Base-by-base conservation (phyloP, 768 basidiomycete species). In the Amanita brunnescens region DNA sequence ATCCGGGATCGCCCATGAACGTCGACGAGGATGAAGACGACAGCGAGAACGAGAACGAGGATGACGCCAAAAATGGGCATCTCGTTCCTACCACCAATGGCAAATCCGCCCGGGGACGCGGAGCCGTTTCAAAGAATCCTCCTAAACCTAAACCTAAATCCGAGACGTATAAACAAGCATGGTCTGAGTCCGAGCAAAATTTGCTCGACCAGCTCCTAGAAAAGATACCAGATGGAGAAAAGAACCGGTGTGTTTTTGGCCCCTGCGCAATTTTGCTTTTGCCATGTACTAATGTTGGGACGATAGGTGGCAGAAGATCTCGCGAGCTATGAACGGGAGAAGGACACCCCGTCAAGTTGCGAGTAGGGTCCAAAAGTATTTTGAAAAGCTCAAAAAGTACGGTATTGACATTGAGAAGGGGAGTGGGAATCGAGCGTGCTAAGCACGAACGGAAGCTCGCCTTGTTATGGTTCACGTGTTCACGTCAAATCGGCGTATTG, bases 321-420 rank as follows among this genome's bases (percentile, higher is more conserved):
- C 88, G 12, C 70, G 74, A 48, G 89, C 85, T 32, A 91, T 91
- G 89, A 72, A 79, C 43, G 88, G 88, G 0, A 71, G 71, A 39
- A 68, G 88, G 52, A 90, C 89, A 3, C 81, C 88, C 3, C 69
- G 87, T 54, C 89, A 91, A 69, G 89, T 91, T n/a, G 87, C 87
- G 33, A 89, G 86, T 68, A 77, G 87, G 14, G 88, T 91, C 49
- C 89, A 91, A 59, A 91, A 91, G 66, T 91, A 90, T 65, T 84
- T 88, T 63, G 85, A 85, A 62, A 91, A 90, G 70, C 64, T 91
- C 64, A 87, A 83, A 67, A 76, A 77, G 56, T 89, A 81, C 63
- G 87, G 87, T 32, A 59, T 84, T 45, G 76, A 58, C 12, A 48
- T 61, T 14, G 50, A 55, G 39, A 21, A 13, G 24, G 26, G 45